Evolutionary conservation across 768 basidiomycete genomes (phyloP), one percentile per base, ranked within the genome.

Genomic region (Auriscalpium microsporum): DNA sequence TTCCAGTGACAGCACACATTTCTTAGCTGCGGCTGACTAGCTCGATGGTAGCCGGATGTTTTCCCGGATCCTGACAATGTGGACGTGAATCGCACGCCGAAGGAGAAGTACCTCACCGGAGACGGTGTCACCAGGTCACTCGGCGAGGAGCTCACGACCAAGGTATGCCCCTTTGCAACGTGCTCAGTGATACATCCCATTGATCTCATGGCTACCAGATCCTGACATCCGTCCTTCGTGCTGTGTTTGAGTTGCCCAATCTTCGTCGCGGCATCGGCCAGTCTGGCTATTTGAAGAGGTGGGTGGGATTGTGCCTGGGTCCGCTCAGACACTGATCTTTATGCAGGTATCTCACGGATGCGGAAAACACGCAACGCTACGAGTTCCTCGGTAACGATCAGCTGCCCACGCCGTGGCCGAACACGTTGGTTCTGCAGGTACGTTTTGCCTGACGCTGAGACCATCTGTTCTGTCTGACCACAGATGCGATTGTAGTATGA

Each of bases 221-320:
- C 53, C 71, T 86, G 58, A 71, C 74, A 21, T 77, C 84, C 61
- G 78, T 82, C 14, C 69, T 91, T n/a, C 81, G 81, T 17, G 83
- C 78, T 4, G 70, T 91, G 21, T 83, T 83, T 57, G 75, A 75
- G 37, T 74, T 79, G 45, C 70, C 76, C 23, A 81, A 81, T 50
- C 59, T 91, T 46, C 73, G 77, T 37, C 83, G 86, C 48, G 87
- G 81, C 4, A 86, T 86, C 1, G 84, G 83, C 1, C 73, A 77
- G 48, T 87, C 86, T 6, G 90, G 90, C 0, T 60, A 54, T 11
- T 78, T 92, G 35, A 77, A 77, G 54, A 74, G 83, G 80, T 78
- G 54, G 53, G 69, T 63, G 4, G 14, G 19, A 16, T 35, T 10
- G 2, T 37, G 36, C 8, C 28, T 17, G 10, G 7, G 9, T 28